Conservation (phyloP, 139 green algal species). For the Ettlia oleoabundans region DNA sequence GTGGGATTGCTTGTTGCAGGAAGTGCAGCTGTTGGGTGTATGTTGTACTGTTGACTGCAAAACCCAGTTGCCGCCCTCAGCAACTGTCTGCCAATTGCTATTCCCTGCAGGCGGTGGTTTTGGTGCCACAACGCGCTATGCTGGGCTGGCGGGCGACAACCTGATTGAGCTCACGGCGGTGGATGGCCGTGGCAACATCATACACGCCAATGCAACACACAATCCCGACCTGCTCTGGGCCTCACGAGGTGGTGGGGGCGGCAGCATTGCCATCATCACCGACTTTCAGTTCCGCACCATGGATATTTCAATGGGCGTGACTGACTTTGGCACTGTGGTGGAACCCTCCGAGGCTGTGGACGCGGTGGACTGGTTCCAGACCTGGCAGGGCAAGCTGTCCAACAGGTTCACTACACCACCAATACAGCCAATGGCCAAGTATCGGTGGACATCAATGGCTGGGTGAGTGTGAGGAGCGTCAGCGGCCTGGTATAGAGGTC, state of each 20-base stretch:
- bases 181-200: background rate
- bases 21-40: background rate
- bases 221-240: conserved; percentile 1
- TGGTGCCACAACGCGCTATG: background rate
- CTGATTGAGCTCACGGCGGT: background rate
- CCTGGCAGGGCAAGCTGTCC: too few species aligned
- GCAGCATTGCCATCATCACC: background rate
- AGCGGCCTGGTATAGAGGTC: too few species aligned
- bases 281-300: background rate
- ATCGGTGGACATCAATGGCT: too few species aligned
- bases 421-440: too few species aligned
- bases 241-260: background rate
- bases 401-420: too few species aligned
- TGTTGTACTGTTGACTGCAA: background rate
- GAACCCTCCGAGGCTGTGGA: background rate
- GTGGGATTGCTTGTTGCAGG: background rate
- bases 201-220: background rate
- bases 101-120: background rate
- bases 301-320: background rate
- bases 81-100: background rate
- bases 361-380: background rate
- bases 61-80: background rate
- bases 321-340: background rate
- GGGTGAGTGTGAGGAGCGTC: too few species aligned
- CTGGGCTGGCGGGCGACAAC: background rate